Conservation (phyloP, 257 asterid genomes). For the Lavandula angustifolia region DNA sequence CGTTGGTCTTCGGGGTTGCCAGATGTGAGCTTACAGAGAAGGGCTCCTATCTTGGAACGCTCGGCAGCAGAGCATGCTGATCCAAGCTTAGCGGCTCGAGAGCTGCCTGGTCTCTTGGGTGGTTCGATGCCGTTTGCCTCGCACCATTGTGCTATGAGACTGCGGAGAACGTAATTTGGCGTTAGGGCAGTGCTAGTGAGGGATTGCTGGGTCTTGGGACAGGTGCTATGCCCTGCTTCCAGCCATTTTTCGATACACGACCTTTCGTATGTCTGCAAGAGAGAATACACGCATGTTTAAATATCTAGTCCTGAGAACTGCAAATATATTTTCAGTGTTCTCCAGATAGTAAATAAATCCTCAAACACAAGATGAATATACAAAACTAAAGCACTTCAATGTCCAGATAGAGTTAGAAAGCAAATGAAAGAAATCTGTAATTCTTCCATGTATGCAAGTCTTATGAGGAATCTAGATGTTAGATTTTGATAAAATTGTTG, state of each 20-base stretch:
- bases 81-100: constrained; percentile 43
- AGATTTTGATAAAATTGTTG: not conserved
- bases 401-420: too few species aligned
- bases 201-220: constrained; percentile 93
- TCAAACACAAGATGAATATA: not conserved
- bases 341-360: not conserved
- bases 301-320: not conserved
- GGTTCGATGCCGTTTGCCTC: constrained; percentile 86
- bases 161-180: constrained; percentile 92
- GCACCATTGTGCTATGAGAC: constrained; percentile 97
- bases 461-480: too few species aligned
- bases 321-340: not conserved
- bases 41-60: constrained; percentile 61
- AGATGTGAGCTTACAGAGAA: constrained; percentile 73
- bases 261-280: constrained; percentile 82
- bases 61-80: constrained; percentile 74
- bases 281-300: constrained; percentile 7
- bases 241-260: constrained; percentile 91
- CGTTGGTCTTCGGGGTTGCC: constrained; percentile 81
- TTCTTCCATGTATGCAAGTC: too few species aligned
- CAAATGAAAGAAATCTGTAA: too few species aligned
- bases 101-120: constrained; percentile 70
- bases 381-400: not conserved
- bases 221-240: constrained; percentile 78
- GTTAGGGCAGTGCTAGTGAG: constrained; percentile 73